Evolutionary conservation across 306 rosid species (phyloP).

Genomic region (Rosa multiflora): DNA sequence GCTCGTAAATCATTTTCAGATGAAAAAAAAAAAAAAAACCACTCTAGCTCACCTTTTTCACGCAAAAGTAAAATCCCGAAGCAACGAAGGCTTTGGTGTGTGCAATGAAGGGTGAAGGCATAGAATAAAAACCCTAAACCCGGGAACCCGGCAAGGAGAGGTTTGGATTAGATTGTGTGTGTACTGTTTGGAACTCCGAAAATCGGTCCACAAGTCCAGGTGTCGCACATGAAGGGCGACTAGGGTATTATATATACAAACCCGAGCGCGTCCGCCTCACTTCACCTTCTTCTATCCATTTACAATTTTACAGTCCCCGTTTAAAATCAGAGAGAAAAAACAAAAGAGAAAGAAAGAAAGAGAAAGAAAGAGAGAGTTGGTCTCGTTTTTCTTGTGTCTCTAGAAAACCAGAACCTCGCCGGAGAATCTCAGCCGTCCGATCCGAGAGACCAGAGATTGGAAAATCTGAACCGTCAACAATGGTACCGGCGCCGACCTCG

Average conservation of each 20-base stretch:
- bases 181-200: background rate
- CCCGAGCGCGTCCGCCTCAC: background rate
- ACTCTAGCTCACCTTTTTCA: background rate
- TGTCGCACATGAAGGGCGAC: background rate
- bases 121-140: background rate
- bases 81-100: too few species aligned
- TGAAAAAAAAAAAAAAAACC: background rate
- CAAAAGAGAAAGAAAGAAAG: too few species aligned
- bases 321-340: too few species aligned
- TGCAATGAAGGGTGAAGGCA: too few species aligned
- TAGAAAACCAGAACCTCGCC: too few species aligned
- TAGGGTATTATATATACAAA: background rate
- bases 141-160: background rate
- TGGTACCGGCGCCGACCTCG: conserved; percentile 47
- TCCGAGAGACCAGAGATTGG: conserved; percentile 33
- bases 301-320: background rate
- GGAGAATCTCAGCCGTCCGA: conserved; percentile 66
- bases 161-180: background rate
- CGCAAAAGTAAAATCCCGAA: background rate
- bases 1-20: background rate
- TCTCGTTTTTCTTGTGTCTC: too few species aligned
- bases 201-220: background rate
- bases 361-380: too few species aligned
- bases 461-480: conserved; percentile 35
- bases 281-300: background rate